Evolutionary conservation across 352 stramenopile genomes (phyloP), one percentile per base, ranked within the genome.

Genomic region (Phytophthora capsici): DNA sequence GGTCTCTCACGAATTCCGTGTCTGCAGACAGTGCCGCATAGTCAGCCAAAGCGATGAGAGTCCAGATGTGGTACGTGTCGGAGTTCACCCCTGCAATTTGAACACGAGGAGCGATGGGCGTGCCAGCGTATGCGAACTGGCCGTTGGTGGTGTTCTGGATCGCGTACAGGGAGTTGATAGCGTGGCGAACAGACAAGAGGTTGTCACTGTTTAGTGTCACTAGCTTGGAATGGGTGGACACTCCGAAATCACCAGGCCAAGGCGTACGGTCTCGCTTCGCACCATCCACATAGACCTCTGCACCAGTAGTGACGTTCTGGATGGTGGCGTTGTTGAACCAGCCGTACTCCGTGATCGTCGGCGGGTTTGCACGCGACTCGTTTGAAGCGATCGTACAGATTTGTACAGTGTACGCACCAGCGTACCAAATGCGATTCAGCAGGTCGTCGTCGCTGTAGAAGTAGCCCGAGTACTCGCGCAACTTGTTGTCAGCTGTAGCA

Each of bases 31-130:
- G 43, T 1, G 8, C 45, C n/a, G 66, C 51, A 38, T 82, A 79
- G 34, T 82, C 70, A 1, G 57, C 62, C 14, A 82, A 25, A 14
- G 62, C 57, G 19, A 82, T 82, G 5, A 82, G 49, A 17, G 66
- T 77, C 73, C 73, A 79, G 12, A 82, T 47, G 26, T 82, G 73
- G 26, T 82, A 82, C 10, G 73, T 82, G 38, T 77, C 71, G 3
- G 73, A 79, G 50, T 69, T 69, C 6, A 61, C 37, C n/a, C 59
- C 45, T 22, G 60, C 55, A 26, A 50, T 13, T 44, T 71, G 59
- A 20, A 65, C 43, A 25, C 67, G 53, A 10, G 54, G 62, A 19
- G 57, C 71, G 30, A 80, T 68, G 1, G 71, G 71, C 0, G 63
- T 71, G 14, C 71, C 67, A 10, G 63, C 67, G 46, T 80, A 80